Evolutionary conservation across 164 flowering plant species (phyloP).

Genomic region (Taxillus chinensis): DNA sequence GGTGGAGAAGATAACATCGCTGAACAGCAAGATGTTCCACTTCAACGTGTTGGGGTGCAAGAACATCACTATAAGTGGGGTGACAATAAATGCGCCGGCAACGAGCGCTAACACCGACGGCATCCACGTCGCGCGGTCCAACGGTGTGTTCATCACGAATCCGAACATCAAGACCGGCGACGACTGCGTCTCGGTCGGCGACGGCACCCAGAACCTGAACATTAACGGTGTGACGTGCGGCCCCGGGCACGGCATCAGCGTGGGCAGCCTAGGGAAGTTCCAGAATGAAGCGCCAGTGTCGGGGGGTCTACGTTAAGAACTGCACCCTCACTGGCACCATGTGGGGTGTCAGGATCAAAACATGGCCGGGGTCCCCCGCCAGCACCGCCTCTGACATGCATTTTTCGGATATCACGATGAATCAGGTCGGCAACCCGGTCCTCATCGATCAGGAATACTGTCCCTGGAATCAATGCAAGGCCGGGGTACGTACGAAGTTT

Average conservation of each 20-base stretch:
- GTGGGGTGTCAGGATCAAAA: slow-evolving; percentile 47
- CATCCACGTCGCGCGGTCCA: slow-evolving; percentile 22
- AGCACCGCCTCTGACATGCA: slow-evolving; percentile 19
- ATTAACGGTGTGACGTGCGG: background rate
- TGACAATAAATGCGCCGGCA: slow-evolving; percentile 21
- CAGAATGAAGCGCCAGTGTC: background rate
- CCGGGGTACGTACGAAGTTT: slow-evolving; percentile 8
- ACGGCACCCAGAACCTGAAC: background rate
- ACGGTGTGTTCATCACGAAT: slow-evolving; percentile 17
- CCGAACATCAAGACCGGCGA: slow-evolving; percentile 19
- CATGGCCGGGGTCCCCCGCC: slow-evolving; percentile 25
- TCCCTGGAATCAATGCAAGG: slow-evolving; percentile 24
- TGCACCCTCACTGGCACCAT: slow-evolving; percentile 14
- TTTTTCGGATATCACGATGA: slow-evolving; percentile 33
- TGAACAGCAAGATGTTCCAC: slow-evolving; percentile 24
- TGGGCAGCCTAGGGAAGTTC: background rate
- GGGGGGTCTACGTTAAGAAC: background rate
- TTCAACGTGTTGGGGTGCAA: slow-evolving; percentile 16
- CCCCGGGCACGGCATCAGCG: background rate
- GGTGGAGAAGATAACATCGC: slow-evolving; percentile 12
- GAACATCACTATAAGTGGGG: slow-evolving; percentile 13
- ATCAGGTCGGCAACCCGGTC: slow-evolving; percentile 32
- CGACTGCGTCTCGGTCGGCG: slow-evolving; percentile 28
- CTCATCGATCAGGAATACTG: slow-evolving; percentile 55
- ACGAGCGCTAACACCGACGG: slow-evolving; percentile 37